Percentiles rank a stretch among this genome's conserved stretches.
These are phyloP conservation scores for Ophiobolus disseminans DNA, from an alignment of 2,329 filamentous ascomycete species.

Conservation along the genomic window DNA sequence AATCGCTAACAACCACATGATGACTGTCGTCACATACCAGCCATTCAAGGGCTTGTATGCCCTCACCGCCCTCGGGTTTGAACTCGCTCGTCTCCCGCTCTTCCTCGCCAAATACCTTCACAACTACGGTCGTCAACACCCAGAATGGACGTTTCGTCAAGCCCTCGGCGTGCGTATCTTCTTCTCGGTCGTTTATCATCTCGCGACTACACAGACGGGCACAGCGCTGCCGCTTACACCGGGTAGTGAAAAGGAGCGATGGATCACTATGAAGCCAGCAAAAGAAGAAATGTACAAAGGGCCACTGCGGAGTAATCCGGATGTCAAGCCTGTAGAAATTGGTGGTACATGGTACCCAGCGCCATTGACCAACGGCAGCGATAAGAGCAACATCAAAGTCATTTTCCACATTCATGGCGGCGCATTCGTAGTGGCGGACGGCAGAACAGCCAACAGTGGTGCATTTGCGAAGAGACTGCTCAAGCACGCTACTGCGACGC, in stretches of 20 bases:
- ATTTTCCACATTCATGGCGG: constrained; percentile 60
- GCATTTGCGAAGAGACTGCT: constrained; percentile 42
- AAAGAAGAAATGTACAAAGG: constrained; percentile 35
- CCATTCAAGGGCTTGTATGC: constrained; percentile 49
- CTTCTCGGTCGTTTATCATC: constrained; percentile 42
- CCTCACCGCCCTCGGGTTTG: constrained; percentile 44
- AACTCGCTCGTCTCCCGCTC: constrained; percentile 48
- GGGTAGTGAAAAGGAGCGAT: constrained; percentile 49
- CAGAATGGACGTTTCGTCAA: constrained; percentile 50
- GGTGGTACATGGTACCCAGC: constrained; percentile 55
- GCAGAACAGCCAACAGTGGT: constrained; percentile 45
- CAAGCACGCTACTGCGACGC: constrained; percentile 46
- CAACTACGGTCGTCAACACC: constrained; percentile 48
- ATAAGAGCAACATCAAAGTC: constrained; percentile 37
- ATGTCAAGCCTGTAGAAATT: constrained; percentile 47
- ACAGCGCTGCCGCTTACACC: constrained; percentile 46
- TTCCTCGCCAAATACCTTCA: constrained; percentile 50
- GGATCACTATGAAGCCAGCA: constrained; percentile 41
- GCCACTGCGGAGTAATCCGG: constrained; percentile 35
- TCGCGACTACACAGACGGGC: constrained; percentile 32
- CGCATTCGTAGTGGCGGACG: constrained; percentile 56
- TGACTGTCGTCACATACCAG: background rate
- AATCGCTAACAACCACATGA: background rate
- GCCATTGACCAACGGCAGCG: constrained; percentile 18
- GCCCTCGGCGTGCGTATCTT: constrained; percentile 46